These are phyloP conservation scores for Cystofilobasidium bisporidii DNA, from an alignment of 768 basidiomycete species.

Conservation along the genomic window DNA sequence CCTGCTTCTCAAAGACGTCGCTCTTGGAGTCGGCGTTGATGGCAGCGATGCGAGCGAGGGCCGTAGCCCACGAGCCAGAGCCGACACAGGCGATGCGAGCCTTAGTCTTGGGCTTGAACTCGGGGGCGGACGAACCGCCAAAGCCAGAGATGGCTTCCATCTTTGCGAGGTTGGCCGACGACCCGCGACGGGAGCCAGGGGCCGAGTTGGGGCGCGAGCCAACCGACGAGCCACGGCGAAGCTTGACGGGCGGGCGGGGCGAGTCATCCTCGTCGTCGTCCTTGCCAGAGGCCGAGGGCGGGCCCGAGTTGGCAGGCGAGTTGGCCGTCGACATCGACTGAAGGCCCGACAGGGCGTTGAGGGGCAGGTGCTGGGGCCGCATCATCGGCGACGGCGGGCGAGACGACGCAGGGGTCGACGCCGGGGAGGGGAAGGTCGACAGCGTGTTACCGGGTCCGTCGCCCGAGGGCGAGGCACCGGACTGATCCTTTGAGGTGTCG, in stretches of 20 bases:
- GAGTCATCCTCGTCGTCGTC: slow-evolving; percentile 7
- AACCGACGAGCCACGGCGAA: slow-evolving; percentile 25
- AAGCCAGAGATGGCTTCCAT: slow-evolving; percentile 24
- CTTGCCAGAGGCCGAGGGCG: not conserved
- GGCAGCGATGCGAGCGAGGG: slow-evolving; percentile 27
- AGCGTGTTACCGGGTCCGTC: slow-evolving; percentile 16
- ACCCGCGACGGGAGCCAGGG: slow-evolving; percentile 19
- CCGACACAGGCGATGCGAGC: slow-evolving; percentile 21
- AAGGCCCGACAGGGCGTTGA: slow-evolving; percentile 23
- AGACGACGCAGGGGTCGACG: slow-evolving; percentile 20
- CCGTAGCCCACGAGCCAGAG: slow-evolving; percentile 28
- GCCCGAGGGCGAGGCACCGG: not conserved
- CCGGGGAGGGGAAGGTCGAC: slow-evolving; percentile 25
- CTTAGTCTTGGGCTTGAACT: not conserved
- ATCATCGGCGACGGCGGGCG: slow-evolving; percentile 25
- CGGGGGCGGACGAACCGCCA: slow-evolving; percentile 1
- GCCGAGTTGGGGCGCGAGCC: slow-evolving; percentile 6
- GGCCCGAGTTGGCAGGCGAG: slow-evolving; percentile 6
- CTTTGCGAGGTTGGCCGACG: slow-evolving; percentile 23
- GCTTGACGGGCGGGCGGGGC: slow-evolving; percentile 14
- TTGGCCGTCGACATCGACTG: slow-evolving; percentile 15
- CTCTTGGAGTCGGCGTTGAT: slow-evolving; percentile 24
- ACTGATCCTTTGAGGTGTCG: not conserved
- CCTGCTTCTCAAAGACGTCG: slow-evolving; percentile 25
- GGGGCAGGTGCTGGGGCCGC: slow-evolving; percentile 18